phyloP scores from a whole-genome alignment of 2,329 filamentous ascomycete species.

The Cladophialophora carrionii region DNA sequence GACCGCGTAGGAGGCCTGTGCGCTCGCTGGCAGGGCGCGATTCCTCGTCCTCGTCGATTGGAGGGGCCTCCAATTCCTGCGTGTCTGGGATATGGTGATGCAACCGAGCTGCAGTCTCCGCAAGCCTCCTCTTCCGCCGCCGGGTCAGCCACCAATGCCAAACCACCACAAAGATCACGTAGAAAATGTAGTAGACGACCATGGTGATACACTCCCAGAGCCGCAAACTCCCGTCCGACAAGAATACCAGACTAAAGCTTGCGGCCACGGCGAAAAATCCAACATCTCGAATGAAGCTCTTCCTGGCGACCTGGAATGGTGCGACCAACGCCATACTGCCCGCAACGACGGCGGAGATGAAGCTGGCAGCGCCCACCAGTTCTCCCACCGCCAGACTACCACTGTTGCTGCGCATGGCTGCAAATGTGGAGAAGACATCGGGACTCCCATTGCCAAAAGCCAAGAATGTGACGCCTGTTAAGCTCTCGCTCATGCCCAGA shows the following conservation, averaged over 20 bases:
- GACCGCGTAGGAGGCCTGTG: constrained; percentile 51
- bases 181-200: constrained; percentile 89
- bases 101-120: constrained; percentile 72
- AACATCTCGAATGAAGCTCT: constrained; percentile 89
- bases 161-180: constrained; percentile 81
- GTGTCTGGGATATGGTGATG: constrained; percentile 68
- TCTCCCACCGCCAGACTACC: constrained; percentile 96
- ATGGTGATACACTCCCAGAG: constrained; percentile 89
- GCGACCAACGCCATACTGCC: constrained; percentile 97
- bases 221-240: constrained; percentile 80
- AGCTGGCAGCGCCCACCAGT: constrained; percentile 89
- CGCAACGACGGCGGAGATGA: constrained; percentile 94
- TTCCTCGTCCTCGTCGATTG: constrained; percentile 61
- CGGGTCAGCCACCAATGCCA: constrained; percentile 87
- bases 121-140: constrained; percentile 63
- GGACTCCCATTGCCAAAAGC: constrained; percentile 98
- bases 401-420: constrained; percentile 94
- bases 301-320: constrained; percentile 87
- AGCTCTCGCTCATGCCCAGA: constrained; percentile 89
- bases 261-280: constrained; percentile 88
- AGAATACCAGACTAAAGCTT: constrained; percentile 81
- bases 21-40: constrained; percentile 51
- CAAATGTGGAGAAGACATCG: constrained; percentile 98
- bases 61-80: constrained; percentile 62
- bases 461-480: constrained; percentile 93